Evolutionary conservation across 1,284 basidiomycete species (phyloP).

Genomic region (Apiotrichum laibachii): DNA sequence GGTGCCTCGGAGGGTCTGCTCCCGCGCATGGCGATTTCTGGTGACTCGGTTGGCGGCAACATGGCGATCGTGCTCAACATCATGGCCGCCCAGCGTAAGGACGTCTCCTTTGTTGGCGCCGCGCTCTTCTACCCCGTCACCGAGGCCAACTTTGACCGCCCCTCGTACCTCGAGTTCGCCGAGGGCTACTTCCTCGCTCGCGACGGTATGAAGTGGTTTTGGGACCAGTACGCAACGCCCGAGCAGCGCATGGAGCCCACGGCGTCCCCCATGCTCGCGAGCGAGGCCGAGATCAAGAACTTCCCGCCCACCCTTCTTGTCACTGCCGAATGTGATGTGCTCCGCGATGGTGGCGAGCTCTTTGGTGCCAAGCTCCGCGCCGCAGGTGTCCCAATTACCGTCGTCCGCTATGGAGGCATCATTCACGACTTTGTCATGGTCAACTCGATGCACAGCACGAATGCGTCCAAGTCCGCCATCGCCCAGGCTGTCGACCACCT

Average conservation of each 20-base stretch:
- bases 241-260: slow-evolving; percentile 9
- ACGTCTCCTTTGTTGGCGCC: slow-evolving; percentile 6
- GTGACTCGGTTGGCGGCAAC: slow-evolving; percentile 19
- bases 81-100: slow-evolving; percentile 11
- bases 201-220: slow-evolving; percentile 25
- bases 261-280: slow-evolving; percentile 13
- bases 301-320: slow-evolving; percentile 21
- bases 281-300: slow-evolving; percentile 4
- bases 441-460: slow-evolving; percentile 17
- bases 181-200: slow-evolving; percentile 16
- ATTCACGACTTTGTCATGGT: slow-evolving; percentile 23
- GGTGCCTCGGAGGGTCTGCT: slow-evolving; percentile 13
- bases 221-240: slow-evolving; percentile 18
- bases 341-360: slow-evolving; percentile 18
- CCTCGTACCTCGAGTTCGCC: slow-evolving; percentile 16
- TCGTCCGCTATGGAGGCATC: slow-evolving; percentile 14
- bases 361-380: slow-evolving; percentile 18
- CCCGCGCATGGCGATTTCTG: slow-evolving; percentile 14
- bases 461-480: slow-evolving; percentile 10
- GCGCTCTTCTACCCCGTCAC: slow-evolving; percentile 20
- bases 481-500: slow-evolving; percentile 9
- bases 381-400: slow-evolving; percentile 12
- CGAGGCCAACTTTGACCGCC: slow-evolving; percentile 17
- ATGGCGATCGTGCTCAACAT: slow-evolving; percentile 18
- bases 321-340: slow-evolving; percentile 19